A percentile compares a stretch with the other conserved stretches of the same genome.
Evolutionary conservation across 2,329 filamentous ascomycete species (phyloP).

Genomic region (Aspergillus ochraceoroseus): DNA sequence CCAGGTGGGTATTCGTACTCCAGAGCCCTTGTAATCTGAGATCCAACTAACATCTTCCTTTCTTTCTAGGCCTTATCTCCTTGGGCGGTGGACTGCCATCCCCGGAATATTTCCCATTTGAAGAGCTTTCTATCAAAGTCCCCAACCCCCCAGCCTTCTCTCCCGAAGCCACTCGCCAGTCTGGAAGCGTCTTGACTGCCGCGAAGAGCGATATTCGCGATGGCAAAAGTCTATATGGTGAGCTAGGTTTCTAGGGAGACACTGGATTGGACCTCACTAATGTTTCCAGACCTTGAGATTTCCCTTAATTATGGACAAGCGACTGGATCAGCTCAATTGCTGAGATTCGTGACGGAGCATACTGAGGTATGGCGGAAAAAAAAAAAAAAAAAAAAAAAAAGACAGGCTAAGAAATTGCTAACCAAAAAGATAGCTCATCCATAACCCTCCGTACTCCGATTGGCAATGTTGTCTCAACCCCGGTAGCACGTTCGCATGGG

Average conservation of each 20-base stretch:
- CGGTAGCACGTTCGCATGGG: slow-evolving; percentile 79
- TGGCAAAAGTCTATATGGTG: slow-evolving; percentile 52
- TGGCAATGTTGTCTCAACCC: slow-evolving; percentile 81
- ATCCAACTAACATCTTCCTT: background rate
- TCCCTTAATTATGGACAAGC: slow-evolving; percentile 92
- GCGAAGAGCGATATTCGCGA: slow-evolving; percentile 79
- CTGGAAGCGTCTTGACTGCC: slow-evolving; percentile 58
- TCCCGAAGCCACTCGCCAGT: slow-evolving; percentile 59
- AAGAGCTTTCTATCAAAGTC: slow-evolving; percentile 68
- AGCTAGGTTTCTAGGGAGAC: slow-evolving; percentile 10
- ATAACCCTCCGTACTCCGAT: slow-evolving; percentile 80
- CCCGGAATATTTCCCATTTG: slow-evolving; percentile 86
- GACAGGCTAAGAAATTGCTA: slow-evolving; percentile 5
- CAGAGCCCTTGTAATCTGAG: too few relatives aligned
- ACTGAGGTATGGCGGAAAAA: slow-evolving; percentile 57
- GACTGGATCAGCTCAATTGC: slow-evolving; percentile 75
- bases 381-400: background rate
- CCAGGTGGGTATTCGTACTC: slow-evolving; percentile 49
- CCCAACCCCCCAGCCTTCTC: slow-evolving; percentile 66
- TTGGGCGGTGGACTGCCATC: slow-evolving; percentile 89
- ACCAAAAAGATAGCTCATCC: slow-evolving; percentile 57
- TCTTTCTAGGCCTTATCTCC: slow-evolving; percentile 64
- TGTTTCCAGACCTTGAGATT: slow-evolving; percentile 66
- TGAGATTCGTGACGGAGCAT: slow-evolving; percentile 90
- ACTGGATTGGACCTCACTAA: background rate